Base-by-base conservation (phyloP, 352 stramenopile species). In the Pythium plurisporium region DNA sequence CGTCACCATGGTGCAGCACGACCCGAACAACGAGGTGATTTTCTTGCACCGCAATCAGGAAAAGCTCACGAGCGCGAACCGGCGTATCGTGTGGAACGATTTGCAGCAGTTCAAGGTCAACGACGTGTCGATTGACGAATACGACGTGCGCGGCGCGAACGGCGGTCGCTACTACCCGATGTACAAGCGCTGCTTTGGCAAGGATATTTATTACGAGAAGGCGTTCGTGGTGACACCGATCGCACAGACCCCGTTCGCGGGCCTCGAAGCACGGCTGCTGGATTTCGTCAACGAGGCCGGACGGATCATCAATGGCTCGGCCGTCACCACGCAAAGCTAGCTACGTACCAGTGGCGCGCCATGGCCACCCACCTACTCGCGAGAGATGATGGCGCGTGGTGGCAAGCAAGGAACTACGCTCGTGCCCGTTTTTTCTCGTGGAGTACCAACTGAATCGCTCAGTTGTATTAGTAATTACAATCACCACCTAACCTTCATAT, bases 211-310 rank as follows among this genome's bases (percentile, higher is more conserved):
- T 25, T 65, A 55, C 57, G 70, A 86, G 34, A 85, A 84, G 55
- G 60, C 79, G 20, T 89, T 87, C 60, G 78, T 62, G 12, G 67
- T 86, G 40, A 72, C 57, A 43, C 52, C 72, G 15, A 57, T 86
- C 17, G 47, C 62, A 3, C 53, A 74, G 23, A 17, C 80, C 29
- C 65, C 76, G 42, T 86, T 86, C 30, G 73, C 67, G 0, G 52
- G 36, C 5, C 64, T 86, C n/a, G 76, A 86, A 49, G 22, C 65
- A 23, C 57, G 59, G 30, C 49, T 86, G 42, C 52, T 86, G 40
- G 64, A 65, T 15, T 82, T 67, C 46, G 67, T 79, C 10, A 46
- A 66, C 0, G 67, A 84, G 20, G 76, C 72, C 12, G 54, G 43
- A 10, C 7, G 4, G 10, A 38, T 54, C n/a, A 33, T 31, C 5